phyloP scores from a whole-genome alignment of 805 yeast species.

The Candida awuae region DNA sequence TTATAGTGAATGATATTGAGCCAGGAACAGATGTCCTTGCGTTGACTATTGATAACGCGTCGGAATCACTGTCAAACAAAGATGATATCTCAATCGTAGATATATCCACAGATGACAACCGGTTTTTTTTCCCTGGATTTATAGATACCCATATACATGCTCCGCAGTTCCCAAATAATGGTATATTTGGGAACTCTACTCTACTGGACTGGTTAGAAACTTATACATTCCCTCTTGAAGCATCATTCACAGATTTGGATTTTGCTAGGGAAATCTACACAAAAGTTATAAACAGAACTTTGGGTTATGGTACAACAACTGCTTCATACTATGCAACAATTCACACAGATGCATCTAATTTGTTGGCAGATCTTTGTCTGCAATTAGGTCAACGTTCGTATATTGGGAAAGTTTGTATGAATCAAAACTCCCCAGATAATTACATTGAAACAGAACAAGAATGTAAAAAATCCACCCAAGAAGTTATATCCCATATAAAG shows the following conservation, averaged over 20 bases:
- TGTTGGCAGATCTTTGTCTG: constrained; percentile 66
- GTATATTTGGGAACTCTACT: constrained; percentile 79
- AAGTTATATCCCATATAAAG: constrained; percentile 50
- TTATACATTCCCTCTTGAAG: constrained; percentile 86
- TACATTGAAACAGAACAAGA: constrained; percentile 51
- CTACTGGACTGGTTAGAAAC: constrained; percentile 81
- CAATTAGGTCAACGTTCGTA: constrained; percentile 75
- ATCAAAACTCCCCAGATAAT: constrained; percentile 67
- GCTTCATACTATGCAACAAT: constrained; percentile 90
- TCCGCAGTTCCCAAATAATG: constrained; percentile 73
- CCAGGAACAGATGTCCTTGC: constrained; percentile 2
- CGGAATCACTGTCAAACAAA: constrained; percentile 1
- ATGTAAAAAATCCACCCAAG: constrained; percentile 44
- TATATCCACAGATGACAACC: constrained; percentile 29
- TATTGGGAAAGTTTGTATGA: constrained; percentile 94
- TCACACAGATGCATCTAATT: constrained; percentile 65
- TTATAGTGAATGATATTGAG: constrained; percentile 16
- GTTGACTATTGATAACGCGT: constrained; percentile 7
- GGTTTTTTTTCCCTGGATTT: constrained; percentile 76
- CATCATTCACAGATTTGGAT: constrained; percentile 45
- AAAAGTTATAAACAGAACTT: constrained; percentile 60
- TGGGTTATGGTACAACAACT: constrained; percentile 80
- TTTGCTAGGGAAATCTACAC: constrained; percentile 58
- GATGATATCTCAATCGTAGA: constrained; percentile 30
- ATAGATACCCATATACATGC: constrained; percentile 82